Evolutionary conservation across 257 asterid genomes (phyloP).

Genomic region (Thymus quinquecostatus): DNA sequence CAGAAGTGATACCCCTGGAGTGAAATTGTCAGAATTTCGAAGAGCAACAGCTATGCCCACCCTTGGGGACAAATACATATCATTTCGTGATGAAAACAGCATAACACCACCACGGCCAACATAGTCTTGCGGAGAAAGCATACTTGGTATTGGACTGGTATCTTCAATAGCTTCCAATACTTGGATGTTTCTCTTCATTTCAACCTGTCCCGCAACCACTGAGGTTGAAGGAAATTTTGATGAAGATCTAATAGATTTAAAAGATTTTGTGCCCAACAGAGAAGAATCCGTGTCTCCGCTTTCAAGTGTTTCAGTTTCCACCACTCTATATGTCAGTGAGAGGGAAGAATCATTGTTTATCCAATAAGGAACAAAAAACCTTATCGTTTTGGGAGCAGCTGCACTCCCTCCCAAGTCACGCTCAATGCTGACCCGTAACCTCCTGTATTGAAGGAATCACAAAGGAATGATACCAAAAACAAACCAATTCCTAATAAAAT

Average conservation of each 20-base stretch:
- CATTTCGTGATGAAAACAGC: conserved; percentile 92
- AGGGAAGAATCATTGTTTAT: conserved; percentile 78
- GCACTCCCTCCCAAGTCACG: conserved; percentile 92
- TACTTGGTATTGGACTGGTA: conserved; percentile 86
- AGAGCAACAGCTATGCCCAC: conserved; percentile 95
- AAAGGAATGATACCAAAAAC: conserved; percentile 31
- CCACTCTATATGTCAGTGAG: conserved; percentile 81
- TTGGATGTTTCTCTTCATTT: conserved; percentile 67
- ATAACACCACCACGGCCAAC: conserved; percentile 91
- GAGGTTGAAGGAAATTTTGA: conserved; percentile 60
- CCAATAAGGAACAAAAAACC: conserved; percentile 99
- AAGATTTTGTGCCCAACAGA: conserved; percentile 52
- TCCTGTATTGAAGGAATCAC: conserved; percentile 53
- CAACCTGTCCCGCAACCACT: conserved; percentile 53
- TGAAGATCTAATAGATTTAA: conserved; percentile 79
- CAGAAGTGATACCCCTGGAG: conserved; percentile 91
- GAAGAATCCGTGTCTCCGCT: conserved; percentile 68
- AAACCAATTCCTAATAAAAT: conserved; percentile 24
- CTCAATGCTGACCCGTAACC: conserved; percentile 93
- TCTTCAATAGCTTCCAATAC: conserved; percentile 91
- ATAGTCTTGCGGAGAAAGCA: conserved; percentile 99
- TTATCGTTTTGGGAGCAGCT: conserved; percentile 91
- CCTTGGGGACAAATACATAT: conserved; percentile 83
- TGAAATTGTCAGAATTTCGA: conserved; percentile 72
- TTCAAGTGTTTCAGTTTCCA: conserved; percentile 88